Evolutionary conservation across 768 basidiomycete genomes (phyloP).

Genomic region (Amanita subjunquillea): DNA sequence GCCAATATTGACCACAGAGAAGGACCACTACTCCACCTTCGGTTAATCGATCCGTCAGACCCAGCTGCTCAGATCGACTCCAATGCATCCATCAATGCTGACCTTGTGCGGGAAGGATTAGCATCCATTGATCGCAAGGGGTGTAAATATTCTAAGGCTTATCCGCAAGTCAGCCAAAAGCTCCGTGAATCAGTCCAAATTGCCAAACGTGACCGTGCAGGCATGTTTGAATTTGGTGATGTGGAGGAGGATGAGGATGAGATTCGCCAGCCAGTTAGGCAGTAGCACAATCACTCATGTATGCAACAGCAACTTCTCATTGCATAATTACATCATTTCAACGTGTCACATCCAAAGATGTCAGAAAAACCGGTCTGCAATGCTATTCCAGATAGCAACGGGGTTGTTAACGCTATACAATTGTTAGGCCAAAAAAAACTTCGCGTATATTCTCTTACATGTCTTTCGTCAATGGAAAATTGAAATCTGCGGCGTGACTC

Average conservation of each 20-base stretch:
- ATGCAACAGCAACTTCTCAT: background rate
- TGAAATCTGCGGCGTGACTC: slow-evolving; percentile 41
- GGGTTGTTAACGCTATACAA: slow-evolving; percentile 46
- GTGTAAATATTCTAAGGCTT: slow-evolving; percentile 61
- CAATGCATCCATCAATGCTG: slow-evolving; percentile 75
- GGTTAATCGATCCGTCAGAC: slow-evolving; percentile 85
- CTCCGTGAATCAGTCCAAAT: slow-evolving; percentile 47
- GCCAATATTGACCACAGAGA: slow-evolving; percentile 92
- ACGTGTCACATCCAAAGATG: background rate
- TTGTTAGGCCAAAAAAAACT: background rate
- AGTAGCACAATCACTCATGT: background rate
- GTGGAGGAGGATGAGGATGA: slow-evolving; percentile 66
- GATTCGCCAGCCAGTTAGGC: background rate
- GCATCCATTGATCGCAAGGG: slow-evolving; percentile 71
- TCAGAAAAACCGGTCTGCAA: slow-evolving; percentile 21
- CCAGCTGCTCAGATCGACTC: slow-evolving; percentile 59
- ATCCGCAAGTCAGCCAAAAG: slow-evolving; percentile 58
- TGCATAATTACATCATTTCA: background rate
- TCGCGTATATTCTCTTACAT: slow-evolving; percentile 25
- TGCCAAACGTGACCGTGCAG: slow-evolving; percentile 67
- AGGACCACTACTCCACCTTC: slow-evolving; percentile 69
- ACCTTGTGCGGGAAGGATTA: slow-evolving; percentile 81
- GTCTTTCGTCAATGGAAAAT: slow-evolving; percentile 36
- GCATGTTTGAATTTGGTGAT: slow-evolving; percentile 91
- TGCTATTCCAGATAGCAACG: slow-evolving; percentile 39